Evolutionary conservation across 768 basidiomycete species (phyloP), one percentile per base, ranked within the genome.

Genomic region (Mycena galericulata): DNA sequence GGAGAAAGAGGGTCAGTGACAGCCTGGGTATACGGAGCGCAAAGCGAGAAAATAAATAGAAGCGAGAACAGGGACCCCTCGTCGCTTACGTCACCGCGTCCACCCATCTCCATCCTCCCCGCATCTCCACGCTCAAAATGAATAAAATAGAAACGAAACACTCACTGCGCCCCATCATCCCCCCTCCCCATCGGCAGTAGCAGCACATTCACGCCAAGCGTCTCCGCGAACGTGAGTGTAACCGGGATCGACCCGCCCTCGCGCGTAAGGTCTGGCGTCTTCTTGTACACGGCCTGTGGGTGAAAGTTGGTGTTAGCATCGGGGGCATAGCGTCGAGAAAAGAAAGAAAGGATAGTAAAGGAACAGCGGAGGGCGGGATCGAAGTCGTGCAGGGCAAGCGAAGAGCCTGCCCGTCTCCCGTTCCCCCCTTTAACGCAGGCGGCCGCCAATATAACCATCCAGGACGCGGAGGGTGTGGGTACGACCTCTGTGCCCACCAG

Each of bases 231-330:
- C 2, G 95, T 97, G 64, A 98, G 85, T 5, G 96, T 97, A 32
- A 97, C 94, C 0, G 96, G 96, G 69, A 97, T 97, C 8, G 94
- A 95, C 6, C 97, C 97, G n/a, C 95, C 95, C 78, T 97, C 96
- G 45, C 95, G 89, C 2, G 92, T 96, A 65, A 92, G 82, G 76
- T 97, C 94, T 0, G 96, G 96, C 7, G 88, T 87, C 75, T 86
- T 85, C 50, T 87, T 83, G 81, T 95, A 96, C 10, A 96, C 75
- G n/a, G 77, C 78, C 85, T 86, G 49, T 20, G 30, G 43, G 34
- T 36, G 30, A 17, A 18, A 17, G 18, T n/a, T 53, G 43, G 22
- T 59, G 51, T 53, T 60, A 22, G 18, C 24, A 59, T 55, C 49
- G 57, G 22, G 18, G 80, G 76, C 80, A 83, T 6, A 63, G 73